phyloP scores from a whole-genome alignment of 768 basidiomycete genomes.

The Lactifluus piperatus region DNA sequence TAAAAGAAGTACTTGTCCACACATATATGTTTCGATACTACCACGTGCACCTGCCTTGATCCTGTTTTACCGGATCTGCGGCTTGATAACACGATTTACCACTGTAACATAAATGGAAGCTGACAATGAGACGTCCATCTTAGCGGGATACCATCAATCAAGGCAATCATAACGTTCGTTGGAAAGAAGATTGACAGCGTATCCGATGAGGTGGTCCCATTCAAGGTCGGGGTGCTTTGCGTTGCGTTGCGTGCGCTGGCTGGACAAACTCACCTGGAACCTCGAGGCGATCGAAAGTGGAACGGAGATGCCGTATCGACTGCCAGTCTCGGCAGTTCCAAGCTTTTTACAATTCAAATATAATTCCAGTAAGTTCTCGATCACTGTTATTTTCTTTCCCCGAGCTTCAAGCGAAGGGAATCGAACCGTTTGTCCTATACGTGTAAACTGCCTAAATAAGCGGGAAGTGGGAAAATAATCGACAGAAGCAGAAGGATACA shows the following conservation, averaged over 20 bases:
- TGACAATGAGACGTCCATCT: background rate
- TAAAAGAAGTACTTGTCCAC: too few species aligned
- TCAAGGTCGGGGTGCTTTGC: background rate
- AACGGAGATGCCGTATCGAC: background rate
- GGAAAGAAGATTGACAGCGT: background rate
- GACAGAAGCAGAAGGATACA: background rate
- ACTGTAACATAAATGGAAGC: background rate
- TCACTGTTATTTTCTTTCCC: background rate
- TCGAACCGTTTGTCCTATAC: background rate
- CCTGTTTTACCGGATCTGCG: background rate
- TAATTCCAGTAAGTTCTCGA: background rate
- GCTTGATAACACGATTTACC: background rate
- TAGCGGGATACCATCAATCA: background rate
- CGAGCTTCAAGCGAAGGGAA: background rate
- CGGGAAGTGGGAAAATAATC: slow-evolving; percentile 1
- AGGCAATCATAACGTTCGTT: background rate
- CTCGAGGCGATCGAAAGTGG: background rate
- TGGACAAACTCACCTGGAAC: background rate
- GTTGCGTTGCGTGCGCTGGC: background rate
- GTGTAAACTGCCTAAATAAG: background rate
- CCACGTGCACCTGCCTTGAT: too few species aligned
- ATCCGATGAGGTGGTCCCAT: background rate
- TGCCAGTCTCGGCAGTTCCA: background rate
- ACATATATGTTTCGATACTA: too few species aligned
- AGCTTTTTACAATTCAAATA: background rate